phyloP scores from a whole-genome alignment of 495 filamentous ascomycete species.

The Clavariopsis aquatica region DNA sequence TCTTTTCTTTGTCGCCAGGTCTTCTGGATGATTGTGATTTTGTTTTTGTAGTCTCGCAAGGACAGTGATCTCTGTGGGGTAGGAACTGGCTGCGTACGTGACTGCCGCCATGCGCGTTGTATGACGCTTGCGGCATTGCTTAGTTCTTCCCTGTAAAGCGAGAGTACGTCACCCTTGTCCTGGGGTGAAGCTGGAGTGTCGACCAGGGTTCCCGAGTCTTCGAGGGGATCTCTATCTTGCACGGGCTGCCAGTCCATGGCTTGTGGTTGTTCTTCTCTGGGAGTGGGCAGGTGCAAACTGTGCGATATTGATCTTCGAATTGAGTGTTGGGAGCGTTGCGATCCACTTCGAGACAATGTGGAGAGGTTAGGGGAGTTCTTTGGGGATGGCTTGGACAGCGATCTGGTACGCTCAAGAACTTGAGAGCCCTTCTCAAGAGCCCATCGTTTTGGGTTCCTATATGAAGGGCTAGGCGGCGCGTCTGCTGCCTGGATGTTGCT shows the following conservation, averaged over 20 bases:
- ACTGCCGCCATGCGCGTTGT: constrained; percentile 36
- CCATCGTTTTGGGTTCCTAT: constrained; percentile 30
- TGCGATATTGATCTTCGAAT: constrained; percentile 32
- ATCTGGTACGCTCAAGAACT: constrained; percentile 24
- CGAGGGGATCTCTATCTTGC: constrained; percentile 16
- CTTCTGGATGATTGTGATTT: constrained; percentile 43
- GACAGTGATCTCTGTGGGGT: constrained; percentile 16
- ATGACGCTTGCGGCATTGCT: constrained; percentile 34
- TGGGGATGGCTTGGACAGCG: constrained; percentile 26
- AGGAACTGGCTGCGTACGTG: background rate
- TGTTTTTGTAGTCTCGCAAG: constrained; percentile 41
- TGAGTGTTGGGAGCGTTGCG: constrained; percentile 28
- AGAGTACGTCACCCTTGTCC: background rate
- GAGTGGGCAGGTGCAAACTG: constrained; percentile 21
- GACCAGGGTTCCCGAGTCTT: constrained; percentile 10
- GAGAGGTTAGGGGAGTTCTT: constrained; percentile 19
- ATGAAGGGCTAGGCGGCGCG: constrained; percentile 28
- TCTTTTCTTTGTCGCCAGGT: constrained; percentile 40
- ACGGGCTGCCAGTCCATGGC: constrained; percentile 24
- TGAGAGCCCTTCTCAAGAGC: constrained; percentile 32
- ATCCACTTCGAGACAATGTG: constrained; percentile 23
- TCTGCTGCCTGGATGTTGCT: constrained; percentile 17
- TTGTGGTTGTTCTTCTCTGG: constrained; percentile 19
- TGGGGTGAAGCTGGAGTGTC: background rate
- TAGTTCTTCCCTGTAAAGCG: constrained; percentile 16